Evolutionary conservation across 169 alveolate genomes (phyloP).

Genomic region (Cryptosporidium tyzzeri): DNA sequence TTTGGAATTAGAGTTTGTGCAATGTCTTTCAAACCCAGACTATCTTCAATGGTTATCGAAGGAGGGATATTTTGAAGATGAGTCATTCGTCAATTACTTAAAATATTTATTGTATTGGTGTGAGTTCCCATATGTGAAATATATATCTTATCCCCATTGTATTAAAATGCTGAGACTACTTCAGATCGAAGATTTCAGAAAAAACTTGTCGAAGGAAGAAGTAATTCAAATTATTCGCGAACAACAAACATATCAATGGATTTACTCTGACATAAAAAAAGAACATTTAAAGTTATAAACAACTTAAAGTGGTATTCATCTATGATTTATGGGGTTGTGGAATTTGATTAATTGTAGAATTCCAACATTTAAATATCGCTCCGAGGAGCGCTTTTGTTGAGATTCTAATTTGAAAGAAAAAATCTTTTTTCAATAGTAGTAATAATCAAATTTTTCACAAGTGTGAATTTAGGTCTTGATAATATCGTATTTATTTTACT

Average conservation of each 20-base stretch:
- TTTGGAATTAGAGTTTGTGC: constrained; percentile 75
- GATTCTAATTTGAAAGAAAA: neutral
- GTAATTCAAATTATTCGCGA: constrained; percentile 61
- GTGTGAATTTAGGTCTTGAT: too few relatives aligned
- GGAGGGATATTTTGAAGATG: constrained; percentile 72
- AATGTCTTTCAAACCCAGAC: constrained; percentile 73
- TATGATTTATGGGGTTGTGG: neutral
- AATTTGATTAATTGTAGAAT: too few relatives aligned
- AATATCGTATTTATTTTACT: too few relatives aligned
- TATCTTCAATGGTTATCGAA: constrained; percentile 71
- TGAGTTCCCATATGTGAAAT: constrained; percentile 57
- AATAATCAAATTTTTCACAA: too few relatives aligned
- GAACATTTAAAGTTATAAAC: constrained; percentile 6
- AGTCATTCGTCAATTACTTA: constrained; percentile 69
- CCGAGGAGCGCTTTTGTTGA: too few relatives aligned
- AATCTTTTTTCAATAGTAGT: too few relatives aligned
- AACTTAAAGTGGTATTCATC: too few relatives aligned
- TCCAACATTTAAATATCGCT: neutral
- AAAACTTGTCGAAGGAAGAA: constrained; percentile 50
- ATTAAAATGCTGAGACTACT: constrained; percentile 64
- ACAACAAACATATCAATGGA: constrained; percentile 68
- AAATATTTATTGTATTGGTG: constrained; percentile 74
- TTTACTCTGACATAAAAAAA: constrained; percentile 30
- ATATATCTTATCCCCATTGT: constrained; percentile 76
- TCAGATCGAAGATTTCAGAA: constrained; percentile 60